Evolutionary conservation across 139 green algal species (phyloP).

Genomic region (Pedinophyceae sp.): DNA sequence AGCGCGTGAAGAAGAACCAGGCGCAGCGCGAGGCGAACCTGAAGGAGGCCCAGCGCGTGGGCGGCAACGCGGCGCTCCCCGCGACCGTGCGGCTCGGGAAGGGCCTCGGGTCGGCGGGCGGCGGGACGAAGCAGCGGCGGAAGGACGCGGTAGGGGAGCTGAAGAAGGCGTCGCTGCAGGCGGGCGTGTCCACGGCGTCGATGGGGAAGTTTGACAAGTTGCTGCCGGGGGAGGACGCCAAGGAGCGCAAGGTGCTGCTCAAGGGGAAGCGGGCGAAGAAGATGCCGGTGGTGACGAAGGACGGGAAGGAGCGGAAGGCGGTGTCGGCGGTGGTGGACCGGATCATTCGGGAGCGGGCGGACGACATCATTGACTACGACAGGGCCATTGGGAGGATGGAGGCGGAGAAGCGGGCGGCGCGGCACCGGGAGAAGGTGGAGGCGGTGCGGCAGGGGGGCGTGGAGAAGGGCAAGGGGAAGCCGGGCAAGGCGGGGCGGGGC

Average conservation of each 20-base stretch:
- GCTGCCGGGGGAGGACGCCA: constrained; percentile 38
- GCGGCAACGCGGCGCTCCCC: constrained; percentile 30
- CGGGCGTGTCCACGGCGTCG: constrained; percentile 73
- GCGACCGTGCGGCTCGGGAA: constrained; percentile 55
- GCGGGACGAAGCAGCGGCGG: constrained; percentile 39
- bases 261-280: constrained; percentile 40
- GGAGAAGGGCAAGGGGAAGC: background rate
- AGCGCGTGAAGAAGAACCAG: constrained; percentile 51
- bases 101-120: constrained; percentile 40
- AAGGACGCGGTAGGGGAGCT: constrained; percentile 56
- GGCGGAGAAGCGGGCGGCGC: constrained; percentile 24
- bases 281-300: constrained; percentile 25
- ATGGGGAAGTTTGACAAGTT: constrained; percentile 86
- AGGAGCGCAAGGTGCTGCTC: constrained; percentile 20
- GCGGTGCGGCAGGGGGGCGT: background rate
- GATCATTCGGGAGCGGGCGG: constrained; percentile 44
- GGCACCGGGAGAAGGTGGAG: background rate
- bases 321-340: constrained; percentile 30
- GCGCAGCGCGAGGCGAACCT: constrained; percentile 59
- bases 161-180: constrained; percentile 36
- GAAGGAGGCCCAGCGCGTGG: constrained; percentile 25
- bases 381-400: constrained; percentile 32
- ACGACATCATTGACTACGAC: constrained; percentile 53
- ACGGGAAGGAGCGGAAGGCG: constrained; percentile 6
- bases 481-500: too few species aligned